Evolutionary conservation across 2,329 filamentous ascomycete genomes (phyloP).

Genomic region (Mycogone perniciosa): DNA sequence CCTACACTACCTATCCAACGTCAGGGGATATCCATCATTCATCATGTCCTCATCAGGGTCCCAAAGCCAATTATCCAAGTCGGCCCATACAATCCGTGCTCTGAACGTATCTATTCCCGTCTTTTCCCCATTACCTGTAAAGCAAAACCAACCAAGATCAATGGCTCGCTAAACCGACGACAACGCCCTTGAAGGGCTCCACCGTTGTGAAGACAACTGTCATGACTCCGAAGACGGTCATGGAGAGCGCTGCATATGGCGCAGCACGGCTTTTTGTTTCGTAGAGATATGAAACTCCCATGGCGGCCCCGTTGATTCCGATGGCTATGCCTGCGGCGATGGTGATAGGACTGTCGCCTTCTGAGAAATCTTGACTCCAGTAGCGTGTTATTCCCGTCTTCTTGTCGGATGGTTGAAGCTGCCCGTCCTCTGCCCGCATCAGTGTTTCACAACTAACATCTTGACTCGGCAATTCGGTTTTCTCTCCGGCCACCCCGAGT

Average conservation of each 20-base stretch:
- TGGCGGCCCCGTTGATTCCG: constrained; percentile 53
- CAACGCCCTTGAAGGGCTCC: constrained; percentile 35
- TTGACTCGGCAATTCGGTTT: neutral
- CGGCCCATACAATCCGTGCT: no score
- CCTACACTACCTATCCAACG: no score
- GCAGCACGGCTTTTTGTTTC: constrained; percentile 46
- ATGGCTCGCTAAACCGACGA: constrained; percentile 28
- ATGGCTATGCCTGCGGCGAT: constrained; percentile 47
- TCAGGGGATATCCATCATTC: neutral
- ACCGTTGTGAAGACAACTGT: constrained; percentile 49
- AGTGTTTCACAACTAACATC: neutral
- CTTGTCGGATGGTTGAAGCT: neutral
- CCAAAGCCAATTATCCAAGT: no score
- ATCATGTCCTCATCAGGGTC: neutral
- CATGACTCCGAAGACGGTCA: constrained; percentile 51
- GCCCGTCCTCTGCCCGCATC: neutral
- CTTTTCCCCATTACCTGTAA: neutral
- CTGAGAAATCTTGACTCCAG: neutral
- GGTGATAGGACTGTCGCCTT: constrained; percentile 28
- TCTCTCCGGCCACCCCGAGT: constrained; percentile 19
- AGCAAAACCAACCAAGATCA: neutral
- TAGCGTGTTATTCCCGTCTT: neutral
- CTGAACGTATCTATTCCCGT: no score
- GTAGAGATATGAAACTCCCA: constrained; percentile 53
- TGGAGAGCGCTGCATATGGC: constrained; percentile 50